A percentile compares a stretch with the other conserved stretches of the same genome.
Conservation (phyloP, 306 rosid genomes). For the Cicer pinnatifidum region DNA sequence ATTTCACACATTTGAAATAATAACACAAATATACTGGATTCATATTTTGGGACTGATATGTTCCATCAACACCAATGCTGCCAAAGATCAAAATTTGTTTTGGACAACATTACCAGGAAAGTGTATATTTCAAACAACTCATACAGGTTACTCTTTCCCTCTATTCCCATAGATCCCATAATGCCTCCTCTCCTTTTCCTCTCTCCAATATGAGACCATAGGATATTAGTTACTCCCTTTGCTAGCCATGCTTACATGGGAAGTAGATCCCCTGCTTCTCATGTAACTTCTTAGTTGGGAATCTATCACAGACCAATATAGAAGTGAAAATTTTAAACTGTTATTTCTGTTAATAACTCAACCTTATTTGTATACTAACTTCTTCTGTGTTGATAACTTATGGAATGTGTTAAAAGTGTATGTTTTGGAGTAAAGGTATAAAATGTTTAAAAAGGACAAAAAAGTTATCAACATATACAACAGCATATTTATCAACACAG, state of each 20-base stretch:
- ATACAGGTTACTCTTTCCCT: constrained; percentile 5
- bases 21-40: constrained; percentile 3
- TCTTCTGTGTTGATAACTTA: background rate
- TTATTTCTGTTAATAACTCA: background rate
- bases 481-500: background rate
- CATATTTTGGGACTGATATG: constrained; percentile 32
- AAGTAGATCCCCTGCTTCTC: constrained; percentile 1
- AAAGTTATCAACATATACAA: background rate
- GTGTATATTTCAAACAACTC: constrained; percentile 4
- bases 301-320: background rate
- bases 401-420: background rate
- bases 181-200: background rate
- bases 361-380: background rate
- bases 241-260: constrained; percentile 25
- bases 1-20: constrained; percentile 33
- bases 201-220: background rate
- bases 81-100: constrained; percentile 34
- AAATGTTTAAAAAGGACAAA: background rate
- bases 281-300: background rate
- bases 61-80: constrained; percentile 21
- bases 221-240: background rate
- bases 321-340: constrained; percentile 19
- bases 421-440: background rate
- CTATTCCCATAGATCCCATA: background rate
- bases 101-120: constrained; percentile 19